Conservation (phyloP, 1,284 basidiomycete species). For the Cryptococcus sp. region DNA sequence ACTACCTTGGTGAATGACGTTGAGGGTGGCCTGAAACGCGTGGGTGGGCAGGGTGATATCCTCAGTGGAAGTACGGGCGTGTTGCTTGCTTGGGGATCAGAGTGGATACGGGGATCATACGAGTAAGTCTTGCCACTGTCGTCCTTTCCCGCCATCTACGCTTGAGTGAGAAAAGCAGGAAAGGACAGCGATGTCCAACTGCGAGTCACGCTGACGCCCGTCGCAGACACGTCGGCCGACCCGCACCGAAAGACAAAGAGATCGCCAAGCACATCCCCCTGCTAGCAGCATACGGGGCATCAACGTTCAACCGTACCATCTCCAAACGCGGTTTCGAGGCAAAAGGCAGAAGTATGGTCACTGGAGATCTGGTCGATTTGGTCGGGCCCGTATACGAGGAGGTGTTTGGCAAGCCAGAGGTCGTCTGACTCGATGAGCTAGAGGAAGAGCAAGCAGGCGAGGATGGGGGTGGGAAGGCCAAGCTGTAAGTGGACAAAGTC, state of each 20-base stretch:
- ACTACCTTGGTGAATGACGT: slow-evolving; percentile 65
- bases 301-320: slow-evolving; percentile 80
- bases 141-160: not conserved
- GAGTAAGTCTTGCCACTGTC: slow-evolving; percentile 45
- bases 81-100: slow-evolving; percentile 90
- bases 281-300: slow-evolving; percentile 83
- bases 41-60: slow-evolving; percentile 95
- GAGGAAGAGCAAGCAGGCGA: slow-evolving; percentile 8
- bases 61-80: slow-evolving; percentile 83
- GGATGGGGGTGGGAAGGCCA: slow-evolving; percentile 17
- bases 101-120: slow-evolving; percentile 79
- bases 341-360: slow-evolving; percentile 79
- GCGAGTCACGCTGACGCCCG: slow-evolving; percentile 11
- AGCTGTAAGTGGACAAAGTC: slow-evolving; percentile 15
- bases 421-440: slow-evolving; percentile 2
- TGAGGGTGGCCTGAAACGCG: slow-evolving; percentile 83
- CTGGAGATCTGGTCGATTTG: slow-evolving; percentile 82
- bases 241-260: slow-evolving; percentile 57
- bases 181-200: no score
- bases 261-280: slow-evolving; percentile 67
- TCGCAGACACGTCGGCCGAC: slow-evolving; percentile 54
- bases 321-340: slow-evolving; percentile 74
- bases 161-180: no score
- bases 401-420: slow-evolving; percentile 60
- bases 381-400: slow-evolving; percentile 73